phyloP scores from a whole-genome alignment of 495 filamentous ascomycete species.

The Talaromyces stipitatus region DNA sequence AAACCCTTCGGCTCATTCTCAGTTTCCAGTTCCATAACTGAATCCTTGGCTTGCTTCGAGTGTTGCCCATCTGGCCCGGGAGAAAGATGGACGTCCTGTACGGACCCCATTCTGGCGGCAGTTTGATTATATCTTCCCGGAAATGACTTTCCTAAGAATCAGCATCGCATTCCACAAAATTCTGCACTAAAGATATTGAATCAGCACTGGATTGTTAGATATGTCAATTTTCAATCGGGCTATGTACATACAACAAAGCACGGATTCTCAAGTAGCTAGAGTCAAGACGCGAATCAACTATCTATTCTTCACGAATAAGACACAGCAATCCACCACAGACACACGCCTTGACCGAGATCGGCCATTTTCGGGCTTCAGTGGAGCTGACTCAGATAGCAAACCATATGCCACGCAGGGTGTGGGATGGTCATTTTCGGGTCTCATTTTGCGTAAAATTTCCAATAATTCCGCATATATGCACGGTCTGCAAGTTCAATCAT shows the following conservation, averaged over 20 bases:
- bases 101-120: constrained; percentile 21
- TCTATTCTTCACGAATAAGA: background rate
- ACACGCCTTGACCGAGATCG: background rate
- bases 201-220: no score
- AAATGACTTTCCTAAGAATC: background rate
- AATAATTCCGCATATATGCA: background rate
- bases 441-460: background rate
- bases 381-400: background rate
- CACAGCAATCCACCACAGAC: background rate
- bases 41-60: background rate
- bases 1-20: constrained; percentile 6
- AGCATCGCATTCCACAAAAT: no score
- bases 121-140: background rate
- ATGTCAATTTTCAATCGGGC: no score
- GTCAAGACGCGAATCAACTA: background rate
- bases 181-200: no score
- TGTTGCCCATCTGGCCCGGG: background rate
- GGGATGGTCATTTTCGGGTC: background rate
- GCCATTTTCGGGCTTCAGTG: background rate
- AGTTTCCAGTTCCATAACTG: background rate
- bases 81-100: constrained; percentile 11
- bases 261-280: background rate
- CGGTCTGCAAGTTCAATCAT: background rate
- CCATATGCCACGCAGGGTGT: background rate
- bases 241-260: no score